Conservation (phyloP, 257 asterid species). For the Prunella vulgaris region DNA sequence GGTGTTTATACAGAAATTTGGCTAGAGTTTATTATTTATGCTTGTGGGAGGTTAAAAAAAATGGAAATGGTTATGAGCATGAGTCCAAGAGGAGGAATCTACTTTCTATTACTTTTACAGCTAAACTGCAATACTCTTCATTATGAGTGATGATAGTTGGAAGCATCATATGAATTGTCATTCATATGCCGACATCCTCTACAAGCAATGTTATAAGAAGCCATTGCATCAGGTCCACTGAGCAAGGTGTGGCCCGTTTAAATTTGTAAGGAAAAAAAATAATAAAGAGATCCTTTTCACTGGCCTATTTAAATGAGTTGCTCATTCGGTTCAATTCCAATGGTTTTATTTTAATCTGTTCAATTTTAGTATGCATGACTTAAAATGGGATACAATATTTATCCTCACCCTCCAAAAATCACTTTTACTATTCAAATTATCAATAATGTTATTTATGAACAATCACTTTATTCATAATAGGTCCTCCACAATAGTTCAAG, state of each 20-base stretch:
- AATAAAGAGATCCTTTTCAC: no score
- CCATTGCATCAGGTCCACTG: not conserved
- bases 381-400: no score
- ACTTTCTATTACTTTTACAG: not conserved
- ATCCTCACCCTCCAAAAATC: no score
- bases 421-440: no score
- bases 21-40: not conserved
- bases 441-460: no score
- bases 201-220: not conserved
- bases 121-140: not conserved
- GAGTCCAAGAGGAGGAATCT: not conserved
- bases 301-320: no score
- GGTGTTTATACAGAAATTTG: no score
- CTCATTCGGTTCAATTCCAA: no score
- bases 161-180: not conserved
- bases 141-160: not conserved
- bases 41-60: not conserved
- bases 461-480: no score
- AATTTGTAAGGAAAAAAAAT: not conserved
- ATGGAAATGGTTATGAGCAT: not conserved
- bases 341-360: no score
- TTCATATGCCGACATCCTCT: constrained; percentile 10
- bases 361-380: no score
- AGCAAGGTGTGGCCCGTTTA: not conserved
- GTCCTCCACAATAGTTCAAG: no score